Evolutionary conservation across 176 grass and related monocot genomes (phyloP).

Genomic region (Juncus inflexus): DNA sequence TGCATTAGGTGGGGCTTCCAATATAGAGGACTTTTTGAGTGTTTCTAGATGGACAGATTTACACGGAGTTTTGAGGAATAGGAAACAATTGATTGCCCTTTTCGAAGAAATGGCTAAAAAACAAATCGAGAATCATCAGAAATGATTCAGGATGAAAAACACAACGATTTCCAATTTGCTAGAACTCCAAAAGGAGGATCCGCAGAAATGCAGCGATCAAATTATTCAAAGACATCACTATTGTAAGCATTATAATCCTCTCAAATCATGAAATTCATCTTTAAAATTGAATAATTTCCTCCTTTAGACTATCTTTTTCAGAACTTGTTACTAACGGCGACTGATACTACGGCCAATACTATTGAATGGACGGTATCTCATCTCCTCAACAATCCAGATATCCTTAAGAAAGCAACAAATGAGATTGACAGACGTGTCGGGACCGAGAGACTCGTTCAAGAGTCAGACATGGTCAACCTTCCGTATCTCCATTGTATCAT

Average conservation of each 20-base stretch:
- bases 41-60: too few species aligned
- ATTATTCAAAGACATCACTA: conserved; percentile 17
- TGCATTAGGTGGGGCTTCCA: too few species aligned
- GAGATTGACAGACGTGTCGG: conserved; percentile 26
- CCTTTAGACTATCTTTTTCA: background rate
- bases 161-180: background rate
- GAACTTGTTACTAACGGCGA: conserved; percentile 13
- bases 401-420: conserved; percentile 13
- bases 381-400: conserved; percentile 26
- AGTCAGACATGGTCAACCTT: conserved; percentile 31
- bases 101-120: too few species aligned
- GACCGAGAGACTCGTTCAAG: conserved; percentile 16
- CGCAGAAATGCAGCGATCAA: background rate
- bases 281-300: too few species aligned
- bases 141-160: too few species aligned
- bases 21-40: too few species aligned
- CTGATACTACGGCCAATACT: conserved; percentile 22
- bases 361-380: conserved; percentile 31
- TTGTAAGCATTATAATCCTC: background rate
- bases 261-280: too few species aligned
- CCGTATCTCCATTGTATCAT: conserved; percentile 29
- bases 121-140: too few species aligned
- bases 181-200: conserved; percentile 8
- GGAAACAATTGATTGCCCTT: too few species aligned
- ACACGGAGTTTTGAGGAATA: too few species aligned